phyloP scores from a whole-genome alignment of 148 eudicot genomes.

The Nepenthes gracilis region DNA sequence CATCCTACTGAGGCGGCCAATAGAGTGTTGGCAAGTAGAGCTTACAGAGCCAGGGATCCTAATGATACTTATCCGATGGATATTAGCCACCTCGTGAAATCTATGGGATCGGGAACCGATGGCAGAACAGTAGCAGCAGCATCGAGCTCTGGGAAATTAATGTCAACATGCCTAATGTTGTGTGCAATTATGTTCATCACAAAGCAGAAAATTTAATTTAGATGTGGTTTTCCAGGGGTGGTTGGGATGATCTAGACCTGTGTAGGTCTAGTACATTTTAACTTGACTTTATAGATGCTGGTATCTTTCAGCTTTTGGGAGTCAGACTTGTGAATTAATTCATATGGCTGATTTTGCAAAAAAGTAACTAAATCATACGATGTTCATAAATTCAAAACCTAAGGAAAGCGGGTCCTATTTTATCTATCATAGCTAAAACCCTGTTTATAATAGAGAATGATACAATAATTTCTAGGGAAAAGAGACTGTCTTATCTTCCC shows the following conservation, averaged over 20 bases:
- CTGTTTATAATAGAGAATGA: too few relatives aligned
- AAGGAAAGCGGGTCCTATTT: too few relatives aligned
- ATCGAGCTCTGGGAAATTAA: background rate
- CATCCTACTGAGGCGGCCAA: constrained; percentile 6
- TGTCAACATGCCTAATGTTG: background rate
- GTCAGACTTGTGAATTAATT: too few relatives aligned
- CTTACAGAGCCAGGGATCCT: background rate
- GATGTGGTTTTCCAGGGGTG: background rate
- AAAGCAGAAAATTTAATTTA: background rate
- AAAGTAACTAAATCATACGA: too few relatives aligned
- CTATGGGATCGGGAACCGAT: background rate
- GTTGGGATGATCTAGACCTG: background rate
- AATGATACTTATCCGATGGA: constrained; percentile 6
- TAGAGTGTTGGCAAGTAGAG: constrained; percentile 2
- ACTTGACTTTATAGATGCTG: too few relatives aligned
- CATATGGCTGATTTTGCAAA: too few relatives aligned
- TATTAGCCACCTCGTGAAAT: constrained; percentile 8
- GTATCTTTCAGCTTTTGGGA: too few relatives aligned
- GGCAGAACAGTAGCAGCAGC: background rate
- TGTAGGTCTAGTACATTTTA: too few relatives aligned
- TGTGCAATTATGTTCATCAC: background rate
- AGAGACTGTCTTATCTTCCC: too few relatives aligned
- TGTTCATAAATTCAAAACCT: too few relatives aligned
- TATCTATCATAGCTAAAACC: too few relatives aligned
- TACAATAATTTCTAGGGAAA: too few relatives aligned